Evolutionary conservation across 805 yeast species (phyloP).

Genomic region (Candida corydali): DNA sequence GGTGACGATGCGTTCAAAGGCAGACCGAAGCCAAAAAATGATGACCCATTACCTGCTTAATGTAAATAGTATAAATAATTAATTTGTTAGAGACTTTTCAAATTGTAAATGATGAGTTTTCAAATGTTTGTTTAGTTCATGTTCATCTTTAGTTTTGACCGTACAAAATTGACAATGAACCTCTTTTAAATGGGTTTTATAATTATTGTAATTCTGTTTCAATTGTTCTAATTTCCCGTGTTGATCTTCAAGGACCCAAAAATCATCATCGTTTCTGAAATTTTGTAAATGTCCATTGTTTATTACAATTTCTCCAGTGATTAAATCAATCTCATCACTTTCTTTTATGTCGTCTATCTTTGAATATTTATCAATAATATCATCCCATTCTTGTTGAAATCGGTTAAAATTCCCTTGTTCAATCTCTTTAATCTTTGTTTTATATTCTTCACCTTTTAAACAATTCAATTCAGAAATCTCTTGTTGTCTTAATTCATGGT

Average conservation of each 20-base stretch:
- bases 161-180: too few species aligned
- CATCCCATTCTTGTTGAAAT: constrained; percentile 34
- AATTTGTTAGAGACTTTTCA: too few species aligned
- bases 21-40: constrained; percentile 16
- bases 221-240: neutral
- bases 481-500: neutral
- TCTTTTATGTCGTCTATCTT: constrained; percentile 41
- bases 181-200: too few species aligned
- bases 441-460: neutral
- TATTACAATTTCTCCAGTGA: constrained; percentile 56
- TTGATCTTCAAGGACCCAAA: constrained; percentile 1
- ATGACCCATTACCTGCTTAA: too few species aligned
- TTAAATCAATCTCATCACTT: constrained; percentile 63
- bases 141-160: too few species aligned
- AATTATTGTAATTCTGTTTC: neutral
- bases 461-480: neutral
- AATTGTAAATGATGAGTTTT: too few species aligned
- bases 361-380: constrained; percentile 50
- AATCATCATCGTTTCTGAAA: neutral
- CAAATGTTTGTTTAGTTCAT: too few species aligned
- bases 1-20: constrained; percentile 40
- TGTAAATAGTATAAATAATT: too few species aligned
- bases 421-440: neutral
- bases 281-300: constrained; percentile 62
- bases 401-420: neutral